Evolutionary conservation across 2,329 filamentous ascomycete species (phyloP).

Genomic region (Trichoderma guizhouense): DNA sequence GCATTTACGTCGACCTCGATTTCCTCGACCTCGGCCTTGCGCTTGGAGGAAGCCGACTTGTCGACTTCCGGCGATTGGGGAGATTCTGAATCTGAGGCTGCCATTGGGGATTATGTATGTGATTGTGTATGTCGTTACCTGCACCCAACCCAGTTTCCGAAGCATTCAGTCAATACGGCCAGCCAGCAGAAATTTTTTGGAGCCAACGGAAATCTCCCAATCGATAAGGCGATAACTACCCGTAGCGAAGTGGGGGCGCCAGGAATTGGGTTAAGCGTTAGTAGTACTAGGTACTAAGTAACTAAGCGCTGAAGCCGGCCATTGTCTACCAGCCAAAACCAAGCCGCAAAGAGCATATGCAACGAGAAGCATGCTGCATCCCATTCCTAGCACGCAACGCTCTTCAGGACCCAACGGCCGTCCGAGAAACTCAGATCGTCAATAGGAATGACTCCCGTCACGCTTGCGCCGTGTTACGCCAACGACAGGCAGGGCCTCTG

Average conservation of each 20-base stretch:
- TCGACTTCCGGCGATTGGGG: conserved; percentile 4
- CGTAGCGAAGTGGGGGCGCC: background rate
- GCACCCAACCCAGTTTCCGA: background rate
- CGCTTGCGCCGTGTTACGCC: background rate
- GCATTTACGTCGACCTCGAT: conserved; percentile 85
- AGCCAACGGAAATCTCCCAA: background rate
- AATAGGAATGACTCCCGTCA: background rate
- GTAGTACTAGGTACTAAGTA: too few species aligned
- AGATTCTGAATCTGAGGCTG: conserved; percentile 16
- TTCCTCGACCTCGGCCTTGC: conserved; percentile 66
- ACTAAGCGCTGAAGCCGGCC: background rate
- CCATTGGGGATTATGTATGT: conserved; percentile 15
- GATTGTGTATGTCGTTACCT: background rate
- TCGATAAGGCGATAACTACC: conserved; percentile 19
- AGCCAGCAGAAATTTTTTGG: conserved; percentile 17
- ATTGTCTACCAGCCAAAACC: background rate
- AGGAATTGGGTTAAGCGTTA: background rate
- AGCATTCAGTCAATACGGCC: background rate
- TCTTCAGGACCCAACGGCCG: background rate
- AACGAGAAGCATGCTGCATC: background rate
- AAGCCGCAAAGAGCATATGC: background rate
- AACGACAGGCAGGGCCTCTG: background rate
- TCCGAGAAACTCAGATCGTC: conserved; percentile 1
- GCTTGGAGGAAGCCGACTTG: conserved; percentile 48
- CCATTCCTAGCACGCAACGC: background rate